A percentile compares a stretch with the other conserved stretches of the same genome.
These are phyloP conservation scores for Ophiocordyceps robertsii DNA, from an alignment of 2,329 filamentous ascomycete species.

Conservation along the genomic window DNA sequence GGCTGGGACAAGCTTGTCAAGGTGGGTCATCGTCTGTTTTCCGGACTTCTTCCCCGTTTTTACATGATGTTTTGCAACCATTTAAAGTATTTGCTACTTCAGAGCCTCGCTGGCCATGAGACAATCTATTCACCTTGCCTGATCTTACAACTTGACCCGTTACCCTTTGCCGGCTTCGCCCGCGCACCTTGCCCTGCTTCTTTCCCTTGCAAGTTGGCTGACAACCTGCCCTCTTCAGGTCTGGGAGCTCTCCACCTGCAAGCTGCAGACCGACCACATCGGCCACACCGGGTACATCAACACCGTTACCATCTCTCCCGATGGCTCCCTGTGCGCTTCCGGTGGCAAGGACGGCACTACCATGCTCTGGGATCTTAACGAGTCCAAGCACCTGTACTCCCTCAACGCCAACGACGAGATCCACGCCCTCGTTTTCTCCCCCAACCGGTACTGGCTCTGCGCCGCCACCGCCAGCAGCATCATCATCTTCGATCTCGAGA, in stretches of 20 bases:
- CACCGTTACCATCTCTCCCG: conserved; percentile 99
- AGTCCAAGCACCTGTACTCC: conserved; percentile 99
- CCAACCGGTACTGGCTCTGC: conserved; percentile 99
- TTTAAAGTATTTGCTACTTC: conserved; percentile 99
- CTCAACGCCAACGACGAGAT: conserved; percentile 99
- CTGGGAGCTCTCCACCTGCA: conserved; percentile 99
- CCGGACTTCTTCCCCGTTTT: conserved; percentile 1
- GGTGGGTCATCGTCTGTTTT: conserved; percentile 47
- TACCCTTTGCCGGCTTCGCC: background rate
- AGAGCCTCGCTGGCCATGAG: conserved; percentile 94
- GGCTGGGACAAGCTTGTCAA: conserved; percentile 99
- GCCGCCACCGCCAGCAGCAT: conserved; percentile 94
- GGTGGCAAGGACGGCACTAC: conserved; percentile 99
- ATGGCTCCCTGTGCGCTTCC: conserved; percentile 96
- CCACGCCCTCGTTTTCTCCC: conserved; percentile 99
- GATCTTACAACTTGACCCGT: background rate
- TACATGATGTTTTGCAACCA: conserved; percentile 79
- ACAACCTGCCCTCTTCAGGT: conserved; percentile 43
- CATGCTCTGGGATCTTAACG: conserved; percentile 99
- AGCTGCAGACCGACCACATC: conserved; percentile 99
- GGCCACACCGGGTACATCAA: conserved; percentile 99
- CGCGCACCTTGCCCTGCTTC: background rate
- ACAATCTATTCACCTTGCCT: conserved; percentile 78
- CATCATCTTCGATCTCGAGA: conserved; percentile 99
- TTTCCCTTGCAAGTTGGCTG: background rate